Percentiles rank a stretch among this genome's conserved stretches.
Conservation (phyloP, 129 eudicot genomes). For the Artemisia annua region DNA sequence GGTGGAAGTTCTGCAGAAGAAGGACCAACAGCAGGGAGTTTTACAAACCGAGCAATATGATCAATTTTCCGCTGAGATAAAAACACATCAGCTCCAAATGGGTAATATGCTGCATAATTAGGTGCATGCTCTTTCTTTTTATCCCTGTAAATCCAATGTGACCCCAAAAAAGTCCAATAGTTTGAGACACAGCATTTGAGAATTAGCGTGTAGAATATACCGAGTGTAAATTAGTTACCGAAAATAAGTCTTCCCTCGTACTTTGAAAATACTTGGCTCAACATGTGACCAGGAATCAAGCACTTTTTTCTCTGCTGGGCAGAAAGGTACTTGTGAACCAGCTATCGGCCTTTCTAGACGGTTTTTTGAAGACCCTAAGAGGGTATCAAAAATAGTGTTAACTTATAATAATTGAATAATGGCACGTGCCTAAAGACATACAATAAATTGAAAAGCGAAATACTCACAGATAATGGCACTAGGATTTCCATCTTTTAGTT, state of each 20-base stretch:
- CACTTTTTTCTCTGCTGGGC: slow-evolving; percentile 68
- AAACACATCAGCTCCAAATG: slow-evolving; percentile 85
- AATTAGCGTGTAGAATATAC: not conserved
- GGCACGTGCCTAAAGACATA: not conserved
- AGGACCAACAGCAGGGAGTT: slow-evolving; percentile 63
- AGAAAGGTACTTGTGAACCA: slow-evolving; percentile 87
- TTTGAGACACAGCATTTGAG: not conserved
- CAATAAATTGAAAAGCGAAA: not conserved
- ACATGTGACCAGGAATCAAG: slow-evolving; percentile 78
- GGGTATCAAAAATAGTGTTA: slow-evolving; percentile 18
- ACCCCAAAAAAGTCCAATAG: slow-evolving; percentile 10
- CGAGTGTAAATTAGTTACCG: slow-evolving; percentile 41
- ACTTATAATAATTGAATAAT: not conserved
- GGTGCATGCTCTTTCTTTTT: slow-evolving; percentile 86
- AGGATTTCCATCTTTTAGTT: slow-evolving; percentile 76
- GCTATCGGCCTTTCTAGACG: slow-evolving; percentile 73
- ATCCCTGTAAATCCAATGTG: slow-evolving; percentile 49
- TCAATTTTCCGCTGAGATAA: slow-evolving; percentile 68
- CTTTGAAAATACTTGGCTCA: slow-evolving; percentile 71
- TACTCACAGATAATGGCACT: slow-evolving; percentile 50
- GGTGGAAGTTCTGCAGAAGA: slow-evolving; percentile 70
- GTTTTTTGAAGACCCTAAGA: slow-evolving; percentile 66
- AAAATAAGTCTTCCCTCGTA: slow-evolving; percentile 66
- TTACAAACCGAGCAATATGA: slow-evolving; percentile 83
- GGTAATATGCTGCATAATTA: slow-evolving; percentile 71